Base-by-base conservation (phyloP, 257 asterid genomes). In the Fraxinus cuspidata region DNA sequence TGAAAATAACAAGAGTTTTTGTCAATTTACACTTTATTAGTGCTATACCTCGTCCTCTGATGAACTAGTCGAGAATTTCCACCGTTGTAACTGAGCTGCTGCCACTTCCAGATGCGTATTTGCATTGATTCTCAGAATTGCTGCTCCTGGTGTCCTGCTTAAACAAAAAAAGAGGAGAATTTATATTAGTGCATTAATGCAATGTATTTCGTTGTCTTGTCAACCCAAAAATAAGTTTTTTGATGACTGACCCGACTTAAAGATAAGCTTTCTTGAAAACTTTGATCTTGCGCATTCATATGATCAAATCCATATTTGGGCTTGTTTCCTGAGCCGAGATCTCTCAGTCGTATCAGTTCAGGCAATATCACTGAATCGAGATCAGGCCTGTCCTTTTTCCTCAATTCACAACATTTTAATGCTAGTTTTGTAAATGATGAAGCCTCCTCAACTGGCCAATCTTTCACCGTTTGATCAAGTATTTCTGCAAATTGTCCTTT, bases 361-460 rank as follows among this genome's bases (percentile, higher is more conserved):
- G 98, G 94, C 78, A 94, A 79, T 83, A 94, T 81, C 77, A 83
- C 91, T 0, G 85, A 78, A 77, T 90, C 92, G 38, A 96, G 97
- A 85, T 96, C 92, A 0, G 97, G 99, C 38, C 99, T 81, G 78
- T 93, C 98, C 82, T 78, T 92, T 85, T 85, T 88, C 90, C 97
- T 90, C 84, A 96, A 84, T 79, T 96, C 97, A 69, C 96, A 88
- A 82, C 99, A 95, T 78, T 83, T 73, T 47, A 96, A 74, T 53
- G 96, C 91, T 78, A 93, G 37, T 78, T 86, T 87, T 4, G 99
- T 98, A 27, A 86, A 82, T n/a, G 90, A 76, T 16, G 89, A 44
- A 38, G 96, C 88, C 78, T 89, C 98, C 83, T 90, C 91, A 31
- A 90, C 81, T 10, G 99, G 98, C 97, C 98, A 95, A 74, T 92